Base-by-base conservation (phyloP, 768 basidiomycete species). In the Saitozyma podzolica region DNA sequence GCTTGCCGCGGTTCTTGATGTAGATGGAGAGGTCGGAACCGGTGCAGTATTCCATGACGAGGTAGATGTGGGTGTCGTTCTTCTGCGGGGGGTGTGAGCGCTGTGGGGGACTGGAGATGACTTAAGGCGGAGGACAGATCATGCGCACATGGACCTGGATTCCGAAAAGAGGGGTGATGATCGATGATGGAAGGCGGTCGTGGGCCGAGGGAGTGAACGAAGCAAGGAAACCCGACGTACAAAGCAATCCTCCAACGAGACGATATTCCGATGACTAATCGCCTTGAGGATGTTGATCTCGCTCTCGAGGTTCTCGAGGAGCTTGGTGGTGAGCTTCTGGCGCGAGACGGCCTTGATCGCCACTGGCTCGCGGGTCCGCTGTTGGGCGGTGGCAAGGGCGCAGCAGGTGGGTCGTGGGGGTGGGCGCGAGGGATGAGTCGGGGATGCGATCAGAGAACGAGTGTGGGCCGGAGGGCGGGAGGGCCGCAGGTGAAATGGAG, bases 221-320 rank as follows among this genome's bases (percentile, higher is more conserved):
- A 54, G 37, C n/a, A 49, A 19, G 37, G 48, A 2, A 8, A 52
- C 4, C 40, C 8, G 7, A 80, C 84, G 66, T 78, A 96, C 93
- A 65, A 97, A 87, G 67, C 97, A 94, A 77, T 97, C 92, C 57
- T 93, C 86, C 37, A 99, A 83, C 68, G 87, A 87, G 8, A 96
- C 97, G 56, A 99, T 90, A 81, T 98, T 92, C 49, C 90, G 83
- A 80, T 99, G 93, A 6, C 88, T 90, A 55, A 97, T 85, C 0
- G 88, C 87, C 82, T 97, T 98, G 72, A 98, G 86, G 66, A 99
- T 97, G 65, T 92, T 88, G 62, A 98, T 97, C 83, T 99, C 96
- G 70, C 90, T 90, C 78, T 96, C 92, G n/a, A 98, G 86, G 76
- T 97, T 98, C 82, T 98, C 94, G 61, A 97, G 87, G 16, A 97